phyloP scores from a whole-genome alignment of 257 asterid species.

The Ballota nigra region DNA sequence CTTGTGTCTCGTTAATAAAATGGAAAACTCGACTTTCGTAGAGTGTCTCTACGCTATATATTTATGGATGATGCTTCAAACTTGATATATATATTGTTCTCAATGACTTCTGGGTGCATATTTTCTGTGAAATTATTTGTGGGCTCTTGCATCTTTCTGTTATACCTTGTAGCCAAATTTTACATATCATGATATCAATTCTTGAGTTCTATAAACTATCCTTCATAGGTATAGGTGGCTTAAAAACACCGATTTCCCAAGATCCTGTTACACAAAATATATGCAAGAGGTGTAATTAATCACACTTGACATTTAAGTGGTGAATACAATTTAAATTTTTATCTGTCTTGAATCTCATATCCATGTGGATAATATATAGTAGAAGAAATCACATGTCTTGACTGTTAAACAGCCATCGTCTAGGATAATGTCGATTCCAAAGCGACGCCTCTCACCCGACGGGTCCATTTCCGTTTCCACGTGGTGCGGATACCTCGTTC shows the following conservation, averaged over 20 bases:
- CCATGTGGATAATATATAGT: neutral
- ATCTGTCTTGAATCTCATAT: neutral
- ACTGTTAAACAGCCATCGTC: neutral
- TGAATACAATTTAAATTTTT: neutral
- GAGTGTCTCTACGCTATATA: neutral
- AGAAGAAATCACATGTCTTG: neutral
- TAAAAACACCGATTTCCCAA: neutral
- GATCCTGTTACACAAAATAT: neutral
- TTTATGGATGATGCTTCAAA: neutral
- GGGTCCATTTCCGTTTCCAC: constrained; percentile 37
- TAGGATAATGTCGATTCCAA: neutral
- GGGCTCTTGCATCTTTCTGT: neutral
- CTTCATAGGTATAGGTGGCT: no score
- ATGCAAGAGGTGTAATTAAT: neutral
- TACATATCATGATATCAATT: neutral
- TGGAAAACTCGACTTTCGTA: neutral
- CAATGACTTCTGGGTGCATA: neutral
- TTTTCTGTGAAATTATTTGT: constrained; percentile 3
- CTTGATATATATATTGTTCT: neutral
- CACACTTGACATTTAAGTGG: neutral
- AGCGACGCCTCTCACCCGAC: constrained; percentile 22
- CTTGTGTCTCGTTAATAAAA: neutral
- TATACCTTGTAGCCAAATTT: neutral
- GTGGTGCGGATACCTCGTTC: constrained; percentile 33
- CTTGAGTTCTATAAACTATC: neutral